Conservation (phyloP, 2,329 filamentous ascomycete genomes). For the Fusarium sp. region DNA sequence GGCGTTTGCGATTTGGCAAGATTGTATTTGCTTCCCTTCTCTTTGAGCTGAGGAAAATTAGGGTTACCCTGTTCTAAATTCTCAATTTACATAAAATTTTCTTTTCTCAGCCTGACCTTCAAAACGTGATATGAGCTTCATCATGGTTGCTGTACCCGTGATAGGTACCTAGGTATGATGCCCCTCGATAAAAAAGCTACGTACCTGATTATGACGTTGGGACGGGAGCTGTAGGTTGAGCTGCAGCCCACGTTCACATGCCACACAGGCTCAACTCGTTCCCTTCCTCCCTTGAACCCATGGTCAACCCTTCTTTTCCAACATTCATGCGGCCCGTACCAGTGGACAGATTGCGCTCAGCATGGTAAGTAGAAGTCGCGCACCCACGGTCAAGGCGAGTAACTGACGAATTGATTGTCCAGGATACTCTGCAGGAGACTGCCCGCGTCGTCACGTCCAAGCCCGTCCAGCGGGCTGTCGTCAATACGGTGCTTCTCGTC, state of each 20-base stretch:
- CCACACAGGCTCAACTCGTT: conserved; percentile 17
- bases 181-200: conserved; percentile 21
- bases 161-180: background rate
- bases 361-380: conserved; percentile 37
- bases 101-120: background rate
- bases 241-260: conserved; percentile 44
- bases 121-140: background rate
- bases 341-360: conserved; percentile 19
- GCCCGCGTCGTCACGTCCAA: conserved; percentile 64
- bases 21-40: conserved; percentile 38
- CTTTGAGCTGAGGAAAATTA: conserved; percentile 20
- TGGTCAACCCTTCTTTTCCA: conserved; percentile 13
- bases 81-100: conserved; percentile 1
- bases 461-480: conserved; percentile 64
- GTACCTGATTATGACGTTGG: conserved; percentile 45
- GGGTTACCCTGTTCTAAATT: conserved; percentile 15
- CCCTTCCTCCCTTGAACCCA: conserved; percentile 14
- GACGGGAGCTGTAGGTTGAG: conserved; percentile 31
- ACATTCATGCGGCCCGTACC: conserved; percentile 20
- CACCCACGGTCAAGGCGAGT: background rate
- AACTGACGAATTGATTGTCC: conserved; percentile 17
- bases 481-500: conserved; percentile 64
- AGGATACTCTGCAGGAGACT: conserved; percentile 57
- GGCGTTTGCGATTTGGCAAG: conserved; percentile 29
- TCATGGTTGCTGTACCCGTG: background rate